Evolutionary conservation across 495 filamentous ascomycete genomes (phyloP).

Genomic region (Talaromyces stipitatus): DNA sequence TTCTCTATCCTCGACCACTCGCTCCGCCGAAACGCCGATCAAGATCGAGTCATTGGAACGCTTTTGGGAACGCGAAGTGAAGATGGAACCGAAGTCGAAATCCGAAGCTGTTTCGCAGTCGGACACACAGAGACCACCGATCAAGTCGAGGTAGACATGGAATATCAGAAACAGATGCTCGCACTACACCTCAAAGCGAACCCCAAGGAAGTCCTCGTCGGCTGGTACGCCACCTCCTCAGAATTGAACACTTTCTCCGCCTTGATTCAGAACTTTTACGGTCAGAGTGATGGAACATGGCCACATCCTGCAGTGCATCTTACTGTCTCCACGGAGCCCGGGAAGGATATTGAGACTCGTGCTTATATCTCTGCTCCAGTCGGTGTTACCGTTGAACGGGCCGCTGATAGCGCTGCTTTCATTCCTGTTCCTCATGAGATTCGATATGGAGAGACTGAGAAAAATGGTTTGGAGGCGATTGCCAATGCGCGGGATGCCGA

Average conservation of each 20-base stretch:
- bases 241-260: slow-evolving; percentile 97
- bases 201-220: slow-evolving; percentile 87
- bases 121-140: slow-evolving; percentile 96
- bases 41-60: slow-evolving; percentile 93
- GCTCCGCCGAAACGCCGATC: slow-evolving; percentile 76
- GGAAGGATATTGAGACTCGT: slow-evolving; percentile 72
- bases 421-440: slow-evolving; percentile 93
- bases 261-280: slow-evolving; percentile 99
- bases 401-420: slow-evolving; percentile 90
- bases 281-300: slow-evolving; percentile 91
- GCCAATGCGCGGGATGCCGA: slow-evolving; percentile 72
- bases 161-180: slow-evolving; percentile 99
- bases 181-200: slow-evolving; percentile 86
- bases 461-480: slow-evolving; percentile 82
- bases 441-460: slow-evolving; percentile 84
- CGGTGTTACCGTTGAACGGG: slow-evolving; percentile 88
- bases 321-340: slow-evolving; percentile 82
- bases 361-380: slow-evolving; percentile 94
- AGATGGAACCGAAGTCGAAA: slow-evolving; percentile 92
- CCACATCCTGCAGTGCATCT: slow-evolving; percentile 94
- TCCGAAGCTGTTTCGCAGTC: slow-evolving; percentile 92
- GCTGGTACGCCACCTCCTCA: slow-evolving; percentile 95
- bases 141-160: slow-evolving; percentile 98
- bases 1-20: slow-evolving; percentile 98
- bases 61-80: slow-evolving; percentile 86